Base-by-base conservation (phyloP, 805 yeast species). In the Pichia rugopelliculosa region DNA sequence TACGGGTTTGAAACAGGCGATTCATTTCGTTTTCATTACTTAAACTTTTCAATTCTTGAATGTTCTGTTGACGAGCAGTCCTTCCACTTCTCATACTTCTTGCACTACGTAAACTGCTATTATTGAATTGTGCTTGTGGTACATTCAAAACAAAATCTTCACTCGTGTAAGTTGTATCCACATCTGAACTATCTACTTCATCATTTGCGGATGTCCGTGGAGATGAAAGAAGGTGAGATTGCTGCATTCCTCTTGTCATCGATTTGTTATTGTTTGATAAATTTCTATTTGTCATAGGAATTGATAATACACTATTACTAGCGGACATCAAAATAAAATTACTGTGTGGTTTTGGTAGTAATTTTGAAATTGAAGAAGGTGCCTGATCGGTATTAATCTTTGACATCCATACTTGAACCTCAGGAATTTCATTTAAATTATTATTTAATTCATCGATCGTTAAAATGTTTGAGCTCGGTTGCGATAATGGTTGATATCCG, bases 261-360 rank as follows among this genome's bases (percentile, higher is more conserved):
- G n/a, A 9, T 17, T 12, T 24, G 17, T 18, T 21, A 17, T 17
- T 26, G 18, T 12, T 45, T 15, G 11, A 7, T 12, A 12, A 18
- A 3, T 17, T 30, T n/a, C n/a, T 30, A 10, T 30, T 30, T 30
- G 17, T 21, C 3, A 15, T 17, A 5, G 51, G 48, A 11, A 48
- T 18, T 13, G 51, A 48, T 15, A 39, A 18, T 6, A 45, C 36
- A 38, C 51, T 48, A 36, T 44, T 48, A 39, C 36, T 45, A 6
- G 48, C 51, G 3, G 51, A 48, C 45, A 48, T 30, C n/a, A 48
- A 21, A 9, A 42, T 24, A 3, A 26, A 7, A n/a, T 17, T 36
- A 18, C 10, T 37, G 12, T 41, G 39, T 6, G 38, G 46, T 26
- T 45, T 48, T 7, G 43, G 40, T 21, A 37, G 24, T 23, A 24